Percentiles rank a stretch among this genome's conserved stretches.
Conservation (phyloP, 352 stramenopile genomes). For the Poterioochromonas sp. region DNA sequence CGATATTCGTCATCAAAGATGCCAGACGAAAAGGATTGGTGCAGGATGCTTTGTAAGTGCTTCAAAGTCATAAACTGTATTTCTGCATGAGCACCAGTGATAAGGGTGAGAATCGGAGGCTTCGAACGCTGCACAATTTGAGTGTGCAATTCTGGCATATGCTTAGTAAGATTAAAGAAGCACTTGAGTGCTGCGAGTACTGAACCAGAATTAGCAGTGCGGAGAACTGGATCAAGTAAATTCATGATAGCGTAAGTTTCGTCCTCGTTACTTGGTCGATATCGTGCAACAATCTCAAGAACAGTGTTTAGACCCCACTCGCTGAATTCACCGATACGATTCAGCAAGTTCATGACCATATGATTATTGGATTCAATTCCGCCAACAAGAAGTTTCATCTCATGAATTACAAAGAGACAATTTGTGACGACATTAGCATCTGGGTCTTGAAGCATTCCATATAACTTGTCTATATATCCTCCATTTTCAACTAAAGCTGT, state of each 20-base stretch:
- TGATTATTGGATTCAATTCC: slow-evolving; percentile 92
- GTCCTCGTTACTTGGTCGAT: slow-evolving; percentile 78
- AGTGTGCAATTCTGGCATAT: slow-evolving; percentile 66
- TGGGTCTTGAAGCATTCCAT: slow-evolving; percentile 70
- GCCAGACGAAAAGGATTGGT: slow-evolving; percentile 60
- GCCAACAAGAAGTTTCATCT: slow-evolving; percentile 89
- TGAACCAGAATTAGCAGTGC: slow-evolving; percentile 86
- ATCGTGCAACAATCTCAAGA: slow-evolving; percentile 79
- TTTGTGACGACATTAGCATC: slow-evolving; percentile 88
- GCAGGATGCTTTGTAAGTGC: slow-evolving; percentile 88
- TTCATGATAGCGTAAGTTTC: slow-evolving; percentile 98
- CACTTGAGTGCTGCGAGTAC: slow-evolving; percentile 91
- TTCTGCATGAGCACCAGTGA: slow-evolving; percentile 80
- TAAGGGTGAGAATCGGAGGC: slow-evolving; percentile 92
- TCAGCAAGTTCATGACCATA: slow-evolving; percentile 94
- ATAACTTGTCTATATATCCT: background rate
- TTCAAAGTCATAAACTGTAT: slow-evolving; percentile 90
- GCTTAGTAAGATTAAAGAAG: slow-evolving; percentile 90
- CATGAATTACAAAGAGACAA: slow-evolving; percentile 90
- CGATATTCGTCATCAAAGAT: slow-evolving; percentile 95
- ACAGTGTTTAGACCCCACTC: slow-evolving; percentile 96
- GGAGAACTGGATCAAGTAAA: slow-evolving; percentile 72
- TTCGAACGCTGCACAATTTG: slow-evolving; percentile 78
- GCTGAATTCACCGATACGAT: slow-evolving; percentile 95
- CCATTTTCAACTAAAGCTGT: background rate